These are phyloP conservation scores for Mortierella sp. DNA, from an alignment of 371 early-diverging fungal genomes.

Conservation along the genomic window DNA sequence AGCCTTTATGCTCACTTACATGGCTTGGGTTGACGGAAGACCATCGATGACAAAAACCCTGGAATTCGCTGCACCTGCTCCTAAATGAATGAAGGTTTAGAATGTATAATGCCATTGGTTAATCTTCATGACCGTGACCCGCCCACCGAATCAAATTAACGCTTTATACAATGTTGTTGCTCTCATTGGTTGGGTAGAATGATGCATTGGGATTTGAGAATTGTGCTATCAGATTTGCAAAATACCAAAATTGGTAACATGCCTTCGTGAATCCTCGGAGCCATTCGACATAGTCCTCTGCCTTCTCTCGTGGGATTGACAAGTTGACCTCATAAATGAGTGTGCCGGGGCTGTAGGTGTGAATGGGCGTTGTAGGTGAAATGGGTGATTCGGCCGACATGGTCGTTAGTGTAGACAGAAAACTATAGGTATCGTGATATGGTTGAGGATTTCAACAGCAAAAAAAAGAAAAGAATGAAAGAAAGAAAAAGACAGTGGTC, in stretches of 20 bases:
- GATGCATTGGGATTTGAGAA: too few species aligned
- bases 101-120: neutral
- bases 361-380: constrained; percentile 21
- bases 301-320: constrained; percentile 60
- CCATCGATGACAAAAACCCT: constrained; percentile 63
- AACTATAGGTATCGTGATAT: too few species aligned
- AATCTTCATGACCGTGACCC: neutral
- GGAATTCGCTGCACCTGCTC: constrained; percentile 42
- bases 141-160: neutral
- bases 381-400: constrained; percentile 31
- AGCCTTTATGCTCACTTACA: constrained; percentile 25
- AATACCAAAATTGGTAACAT: neutral
- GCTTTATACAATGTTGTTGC: too few species aligned
- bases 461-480: neutral
- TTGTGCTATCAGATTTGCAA: neutral
- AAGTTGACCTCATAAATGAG: constrained; percentile 68
- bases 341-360: constrained; percentile 50
- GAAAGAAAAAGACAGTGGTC: neutral
- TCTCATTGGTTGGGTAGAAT: too few species aligned
- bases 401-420: neutral
- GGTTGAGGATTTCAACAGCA: neutral
- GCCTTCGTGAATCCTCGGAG: constrained; percentile 57
- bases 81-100: constrained; percentile 7
- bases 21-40: constrained; percentile 66
- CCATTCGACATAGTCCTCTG: constrained; percentile 59